Conservation (phyloP, 169 alveolate genomes). For the Eimeria maxima region DNA sequence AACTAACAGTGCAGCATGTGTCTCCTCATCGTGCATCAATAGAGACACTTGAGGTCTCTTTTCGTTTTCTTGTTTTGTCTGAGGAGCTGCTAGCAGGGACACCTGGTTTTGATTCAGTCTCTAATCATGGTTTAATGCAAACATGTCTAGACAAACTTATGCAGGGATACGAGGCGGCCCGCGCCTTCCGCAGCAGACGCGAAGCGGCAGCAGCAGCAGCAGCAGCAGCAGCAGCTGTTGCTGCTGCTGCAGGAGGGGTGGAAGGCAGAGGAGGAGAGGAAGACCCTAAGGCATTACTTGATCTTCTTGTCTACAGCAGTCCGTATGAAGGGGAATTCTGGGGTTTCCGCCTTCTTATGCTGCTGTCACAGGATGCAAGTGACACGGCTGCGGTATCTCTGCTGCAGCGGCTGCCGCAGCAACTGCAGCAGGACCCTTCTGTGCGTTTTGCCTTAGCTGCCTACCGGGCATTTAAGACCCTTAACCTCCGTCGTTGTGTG, state of each 20-base stretch:
- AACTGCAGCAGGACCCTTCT: conserved; percentile 45
- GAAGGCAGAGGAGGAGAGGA: neutral
- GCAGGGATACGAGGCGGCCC: conserved; percentile 92
- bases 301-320: conserved; percentile 88
- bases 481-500: conserved; percentile 61
- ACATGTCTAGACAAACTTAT: conserved; percentile 92
- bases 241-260: neutral
- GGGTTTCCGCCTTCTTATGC: conserved; percentile 89
- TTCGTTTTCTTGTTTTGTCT: conserved; percentile 89
- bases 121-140: conserved; percentile 88
- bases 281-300: conserved; percentile 72
- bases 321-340: conserved; percentile 93
- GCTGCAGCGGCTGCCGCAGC: too few relatives aligned
- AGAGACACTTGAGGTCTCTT: conserved; percentile 91
- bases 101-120: conserved; percentile 89
- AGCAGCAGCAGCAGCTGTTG: conserved; percentile 1
- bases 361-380: conserved; percentile 67
- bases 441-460: conserved; percentile 78
- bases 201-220: conserved; percentile 51
- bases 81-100: conserved; percentile 87
- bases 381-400: conserved; percentile 42
- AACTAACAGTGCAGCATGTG: conserved; percentile 92
- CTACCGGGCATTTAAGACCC: conserved; percentile 49
- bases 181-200: conserved; percentile 65
- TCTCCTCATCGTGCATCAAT: conserved; percentile 91